phyloP scores from a whole-genome alignment of 2,329 filamentous ascomycete genomes.

The Magnaporthales sp. region DNA sequence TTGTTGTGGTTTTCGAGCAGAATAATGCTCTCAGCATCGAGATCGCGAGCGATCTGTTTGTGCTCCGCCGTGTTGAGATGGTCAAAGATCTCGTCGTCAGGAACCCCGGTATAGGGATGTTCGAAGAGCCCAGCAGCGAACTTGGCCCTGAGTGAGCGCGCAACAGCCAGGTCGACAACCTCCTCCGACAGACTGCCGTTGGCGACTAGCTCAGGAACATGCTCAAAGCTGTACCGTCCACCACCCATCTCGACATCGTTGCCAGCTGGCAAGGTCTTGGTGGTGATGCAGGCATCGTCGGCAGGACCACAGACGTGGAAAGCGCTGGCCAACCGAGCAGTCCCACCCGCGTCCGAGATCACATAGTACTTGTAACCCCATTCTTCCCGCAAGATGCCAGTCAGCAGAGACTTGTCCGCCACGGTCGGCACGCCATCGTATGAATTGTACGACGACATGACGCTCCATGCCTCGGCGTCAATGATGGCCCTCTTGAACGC shows the following conservation, averaged over 20 bases:
- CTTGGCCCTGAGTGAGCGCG: conserved; percentile 56
- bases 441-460: conserved; percentile 69
- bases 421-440: conserved; percentile 65
- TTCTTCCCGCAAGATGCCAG: conserved; percentile 59
- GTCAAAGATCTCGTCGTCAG: conserved; percentile 40
- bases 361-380: conserved; percentile 68
- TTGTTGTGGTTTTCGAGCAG: conserved; percentile 50
- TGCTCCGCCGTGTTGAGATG: conserved; percentile 54
- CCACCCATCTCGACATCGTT: conserved; percentile 72
- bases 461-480: conserved; percentile 55
- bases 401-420: conserved; percentile 56
- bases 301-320: conserved; percentile 60
- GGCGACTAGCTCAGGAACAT: conserved; percentile 55
- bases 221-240: conserved; percentile 61
- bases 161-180: conserved; percentile 57
- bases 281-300: conserved; percentile 56
- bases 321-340: conserved; percentile 54
- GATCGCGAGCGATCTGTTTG: conserved; percentile 48
- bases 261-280: conserved; percentile 52
- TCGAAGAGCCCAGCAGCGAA: conserved; percentile 66
- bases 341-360: conserved; percentile 57
- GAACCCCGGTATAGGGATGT: conserved; percentile 53
- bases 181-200: conserved; percentile 50
- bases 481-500: conserved; percentile 63
- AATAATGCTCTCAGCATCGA: conserved; percentile 57